Evolutionary conservation across 805 yeast species (phyloP).

Genomic region (Cyberlindnera americana): DNA sequence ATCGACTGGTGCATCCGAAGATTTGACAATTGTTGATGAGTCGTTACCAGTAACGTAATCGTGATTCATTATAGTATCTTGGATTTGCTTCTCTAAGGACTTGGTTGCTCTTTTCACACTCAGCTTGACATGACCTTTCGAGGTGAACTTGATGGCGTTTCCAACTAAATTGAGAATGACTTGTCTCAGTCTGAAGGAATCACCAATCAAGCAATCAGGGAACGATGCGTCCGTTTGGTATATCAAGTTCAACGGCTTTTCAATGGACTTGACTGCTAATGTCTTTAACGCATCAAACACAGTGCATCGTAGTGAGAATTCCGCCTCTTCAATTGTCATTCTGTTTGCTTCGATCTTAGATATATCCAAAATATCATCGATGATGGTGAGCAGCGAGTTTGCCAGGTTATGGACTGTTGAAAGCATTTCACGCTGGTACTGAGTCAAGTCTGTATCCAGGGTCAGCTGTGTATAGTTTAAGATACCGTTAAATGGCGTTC

Average conservation of each 20-base stretch:
- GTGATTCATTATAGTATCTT: conserved; percentile 27
- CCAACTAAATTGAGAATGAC: conserved; percentile 85
- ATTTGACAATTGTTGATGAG: conserved; percentile 33
- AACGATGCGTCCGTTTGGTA: conserved; percentile 82
- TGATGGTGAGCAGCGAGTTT: conserved; percentile 77
- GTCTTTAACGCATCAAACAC: conserved; percentile 90
- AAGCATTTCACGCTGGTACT: conserved; percentile 88
- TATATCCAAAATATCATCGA: conserved; percentile 87
- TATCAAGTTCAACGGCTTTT: conserved; percentile 73
- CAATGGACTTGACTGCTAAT: conserved; percentile 85
- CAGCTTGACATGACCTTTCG: conserved; percentile 74
- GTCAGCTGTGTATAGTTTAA: conserved; percentile 91
- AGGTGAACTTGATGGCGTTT: conserved; percentile 86
- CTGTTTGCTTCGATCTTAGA: conserved; percentile 91
- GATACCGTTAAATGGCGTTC: conserved; percentile 92
- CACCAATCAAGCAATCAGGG: conserved; percentile 86
- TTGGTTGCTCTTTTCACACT: conserved; percentile 55
- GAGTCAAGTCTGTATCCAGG: conserved; percentile 83
- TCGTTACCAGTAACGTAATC: conserved; percentile 27
- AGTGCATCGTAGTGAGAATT: conserved; percentile 80
- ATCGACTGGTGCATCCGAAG: conserved; percentile 33
- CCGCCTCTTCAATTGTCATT: conserved; percentile 89
- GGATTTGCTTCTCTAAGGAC: conserved; percentile 24
- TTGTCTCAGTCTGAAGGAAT: conserved; percentile 82
- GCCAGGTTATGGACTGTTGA: conserved; percentile 87